A percentile compares a stretch with the other conserved stretches of the same genome.
These are phyloP conservation scores for Zoysia pacifica DNA, from an alignment of 176 grass and related monocot genomes.

Conservation along the genomic window DNA sequence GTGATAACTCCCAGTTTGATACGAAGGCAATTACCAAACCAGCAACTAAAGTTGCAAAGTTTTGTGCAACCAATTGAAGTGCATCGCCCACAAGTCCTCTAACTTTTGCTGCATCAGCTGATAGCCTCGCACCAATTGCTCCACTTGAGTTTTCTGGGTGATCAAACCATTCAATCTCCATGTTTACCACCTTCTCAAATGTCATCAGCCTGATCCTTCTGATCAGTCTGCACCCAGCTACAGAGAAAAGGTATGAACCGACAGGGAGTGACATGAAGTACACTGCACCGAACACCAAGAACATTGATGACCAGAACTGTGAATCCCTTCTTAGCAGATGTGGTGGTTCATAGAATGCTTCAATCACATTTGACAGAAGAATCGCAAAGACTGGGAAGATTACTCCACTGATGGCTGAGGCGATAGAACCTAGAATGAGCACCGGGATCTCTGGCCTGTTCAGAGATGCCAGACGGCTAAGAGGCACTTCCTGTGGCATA, in stretches of 20 bases:
- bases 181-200: conserved; percentile 88
- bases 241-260: conserved; percentile 78
- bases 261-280: conserved; percentile 74
- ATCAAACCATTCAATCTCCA: conserved; percentile 94
- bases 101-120: conserved; percentile 78
- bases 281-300: conserved; percentile 72
- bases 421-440: conserved; percentile 75
- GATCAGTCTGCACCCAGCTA: conserved; percentile 83
- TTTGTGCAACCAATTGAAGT: conserved; percentile 80
- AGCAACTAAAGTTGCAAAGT: conserved; percentile 70
- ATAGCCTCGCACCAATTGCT: conserved; percentile 78
- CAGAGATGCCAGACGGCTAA: conserved; percentile 71
- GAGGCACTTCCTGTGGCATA: conserved; percentile 58
- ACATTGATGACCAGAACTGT: conserved; percentile 91
- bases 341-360: conserved; percentile 74
- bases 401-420: conserved; percentile 63
- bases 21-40: conserved; percentile 82
- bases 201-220: conserved; percentile 87
- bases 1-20: conserved; percentile 79
- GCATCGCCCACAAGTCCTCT: conserved; percentile 83
- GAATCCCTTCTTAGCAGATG: conserved; percentile 70
- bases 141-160: conserved; percentile 80
- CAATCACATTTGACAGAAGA: conserved; percentile 81
- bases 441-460: conserved; percentile 84
- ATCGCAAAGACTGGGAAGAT: conserved; percentile 81